These are phyloP conservation scores for Wallemia hederae DNA, from an alignment of 1,284 basidiomycete genomes.

Conservation along the genomic window DNA sequence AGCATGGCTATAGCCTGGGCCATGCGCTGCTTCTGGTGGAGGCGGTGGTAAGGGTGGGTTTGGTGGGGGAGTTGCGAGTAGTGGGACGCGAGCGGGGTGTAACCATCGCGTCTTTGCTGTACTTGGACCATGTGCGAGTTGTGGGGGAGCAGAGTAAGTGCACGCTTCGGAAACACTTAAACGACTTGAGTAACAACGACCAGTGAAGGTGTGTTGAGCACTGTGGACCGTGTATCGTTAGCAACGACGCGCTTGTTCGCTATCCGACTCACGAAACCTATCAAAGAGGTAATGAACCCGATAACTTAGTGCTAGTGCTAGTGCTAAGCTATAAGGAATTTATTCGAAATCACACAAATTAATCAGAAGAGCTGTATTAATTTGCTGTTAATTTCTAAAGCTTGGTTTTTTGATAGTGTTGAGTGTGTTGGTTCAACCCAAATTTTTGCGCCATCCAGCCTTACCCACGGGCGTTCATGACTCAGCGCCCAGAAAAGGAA, in stretches of 20 bases:
- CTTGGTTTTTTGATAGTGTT: no score
- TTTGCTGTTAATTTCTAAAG: background rate
- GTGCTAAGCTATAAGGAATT: background rate
- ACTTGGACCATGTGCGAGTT: background rate
- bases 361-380: background rate
- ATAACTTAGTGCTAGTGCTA: background rate
- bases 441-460: no score
- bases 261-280: no score
- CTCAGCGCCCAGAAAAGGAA: no score
- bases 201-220: constrained; percentile 1
- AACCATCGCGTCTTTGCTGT: background rate
- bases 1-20: background rate
- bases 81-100: background rate
- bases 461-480: no score
- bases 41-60: background rate
- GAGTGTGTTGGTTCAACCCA: no score
- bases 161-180: background rate
- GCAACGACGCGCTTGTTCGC: no score
- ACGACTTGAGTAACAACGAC: background rate
- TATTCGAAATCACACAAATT: background rate
- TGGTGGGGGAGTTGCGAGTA: background rate
- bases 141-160: background rate
- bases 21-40: background rate
- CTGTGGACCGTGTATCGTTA: no score
- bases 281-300: background rate